Evolutionary conservation across 345 rosid genomes (phyloP).

Genomic region (Populus tremula): DNA sequence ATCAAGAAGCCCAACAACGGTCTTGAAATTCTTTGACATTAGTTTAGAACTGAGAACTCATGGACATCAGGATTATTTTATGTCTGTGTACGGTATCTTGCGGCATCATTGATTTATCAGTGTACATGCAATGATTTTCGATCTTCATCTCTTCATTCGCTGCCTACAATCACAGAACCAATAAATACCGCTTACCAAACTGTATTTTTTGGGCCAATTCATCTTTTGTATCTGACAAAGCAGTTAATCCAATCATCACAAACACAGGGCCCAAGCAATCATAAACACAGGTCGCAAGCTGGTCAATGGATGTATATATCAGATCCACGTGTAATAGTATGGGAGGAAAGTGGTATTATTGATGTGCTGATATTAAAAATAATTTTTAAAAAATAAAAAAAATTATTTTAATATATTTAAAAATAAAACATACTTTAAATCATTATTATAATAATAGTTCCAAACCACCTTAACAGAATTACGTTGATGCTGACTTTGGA

Average conservation of each 20-base stretch:
- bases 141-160: not conserved
- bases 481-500: too few relatives aligned
- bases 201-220: too few relatives aligned
- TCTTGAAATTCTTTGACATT: not conserved
- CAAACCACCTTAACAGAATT: too few relatives aligned
- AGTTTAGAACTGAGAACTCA: not conserved
- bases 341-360: not conserved
- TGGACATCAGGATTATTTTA: not conserved
- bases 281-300: not conserved
- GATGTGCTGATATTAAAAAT: too few relatives aligned
- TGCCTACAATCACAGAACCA: not conserved
- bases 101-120: not conserved
- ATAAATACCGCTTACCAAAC: not conserved
- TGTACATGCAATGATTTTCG: not conserved
- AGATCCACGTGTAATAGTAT: not conserved
- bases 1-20: not conserved
- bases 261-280: not conserved
- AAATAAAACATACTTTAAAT: too few relatives aligned
- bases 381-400: too few relatives aligned
- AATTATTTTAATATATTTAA: too few relatives aligned
- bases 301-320: not conserved
- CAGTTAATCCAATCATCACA: not conserved
- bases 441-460: too few relatives aligned
- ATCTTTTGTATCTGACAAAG: too few relatives aligned
- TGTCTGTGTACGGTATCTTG: not conserved